phyloP scores from a whole-genome alignment of 2,329 filamentous ascomycete genomes.

The Hypoxylon sp. region DNA sequence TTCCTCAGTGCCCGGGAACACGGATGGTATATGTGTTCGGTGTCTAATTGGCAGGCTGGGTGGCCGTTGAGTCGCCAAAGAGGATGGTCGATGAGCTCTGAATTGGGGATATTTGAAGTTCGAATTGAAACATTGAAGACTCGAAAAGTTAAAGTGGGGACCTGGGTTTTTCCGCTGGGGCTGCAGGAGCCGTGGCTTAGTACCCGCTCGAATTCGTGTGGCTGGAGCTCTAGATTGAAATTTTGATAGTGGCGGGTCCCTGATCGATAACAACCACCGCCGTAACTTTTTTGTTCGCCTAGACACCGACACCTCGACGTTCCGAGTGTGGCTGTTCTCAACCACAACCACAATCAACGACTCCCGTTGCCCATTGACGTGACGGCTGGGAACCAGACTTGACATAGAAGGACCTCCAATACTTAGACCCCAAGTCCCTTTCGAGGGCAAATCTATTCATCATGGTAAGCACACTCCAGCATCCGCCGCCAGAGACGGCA shows the following conservation, averaged over 20 bases:
- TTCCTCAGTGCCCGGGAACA: not conserved
- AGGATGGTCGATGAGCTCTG: constrained; percentile 15
- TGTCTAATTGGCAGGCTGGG: constrained; percentile 18
- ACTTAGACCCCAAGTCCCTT: constrained; percentile 44
- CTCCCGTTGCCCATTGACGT: not conserved
- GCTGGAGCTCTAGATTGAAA: constrained; percentile 37
- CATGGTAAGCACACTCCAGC: constrained; percentile 39
- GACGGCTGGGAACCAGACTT: not conserved
- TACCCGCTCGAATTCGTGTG: constrained; percentile 16
- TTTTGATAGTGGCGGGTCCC: constrained; percentile 39
- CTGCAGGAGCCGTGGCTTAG: not conserved
- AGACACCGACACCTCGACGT: constrained; percentile 12
- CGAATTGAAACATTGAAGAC: not conserved
- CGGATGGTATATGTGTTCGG: not conserved
- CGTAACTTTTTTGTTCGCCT: constrained; percentile 40
- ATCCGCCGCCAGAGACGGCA: constrained; percentile 32
- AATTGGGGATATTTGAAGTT: constrained; percentile 22
- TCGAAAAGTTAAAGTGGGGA: constrained; percentile 44
- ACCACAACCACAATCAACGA: not conserved
- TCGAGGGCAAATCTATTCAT: constrained; percentile 47
- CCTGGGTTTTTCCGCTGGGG: constrained; percentile 32
- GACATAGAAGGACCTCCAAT: not conserved
- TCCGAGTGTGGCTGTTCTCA: not conserved
- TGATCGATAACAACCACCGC: constrained; percentile 35
- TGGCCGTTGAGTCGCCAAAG: constrained; percentile 11